Percentiles rank a stretch among this genome's conserved stretches.
These are phyloP conservation scores for Colletotrichum gigasporum DNA, from an alignment of 2,329 filamentous ascomycete species.

Conservation along the genomic window DNA sequence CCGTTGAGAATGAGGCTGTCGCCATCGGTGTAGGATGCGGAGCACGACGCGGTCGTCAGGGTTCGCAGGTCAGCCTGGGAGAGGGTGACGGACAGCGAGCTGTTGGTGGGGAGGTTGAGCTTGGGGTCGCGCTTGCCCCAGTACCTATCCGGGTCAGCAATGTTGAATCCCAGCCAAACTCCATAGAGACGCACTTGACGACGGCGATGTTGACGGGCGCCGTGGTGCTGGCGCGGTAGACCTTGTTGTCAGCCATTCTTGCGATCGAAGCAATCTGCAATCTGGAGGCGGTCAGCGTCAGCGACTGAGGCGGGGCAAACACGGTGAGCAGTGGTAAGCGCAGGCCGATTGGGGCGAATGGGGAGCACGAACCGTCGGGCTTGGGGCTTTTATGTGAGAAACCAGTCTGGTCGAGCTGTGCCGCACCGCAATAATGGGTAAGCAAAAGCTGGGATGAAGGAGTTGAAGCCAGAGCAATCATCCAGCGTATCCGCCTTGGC, in stretches of 20 bases:
- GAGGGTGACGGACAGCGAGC: constrained; percentile 95
- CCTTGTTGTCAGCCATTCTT: constrained; percentile 59
- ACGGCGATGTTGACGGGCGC: constrained; percentile 98
- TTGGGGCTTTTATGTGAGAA: neutral
- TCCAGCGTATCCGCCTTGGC: constrained; percentile 18
- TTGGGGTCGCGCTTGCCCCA: constrained; percentile 97
- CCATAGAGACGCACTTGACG: constrained; percentile 75
- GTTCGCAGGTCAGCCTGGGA: constrained; percentile 94
- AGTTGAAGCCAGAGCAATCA: constrained; percentile 4
- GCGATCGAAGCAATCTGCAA: constrained; percentile 19
- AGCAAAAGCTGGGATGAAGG: constrained; percentile 7
- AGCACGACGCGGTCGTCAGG: constrained; percentile 94
- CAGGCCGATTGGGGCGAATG: neutral
- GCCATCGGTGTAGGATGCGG: constrained; percentile 70
- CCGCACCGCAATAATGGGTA: neutral
- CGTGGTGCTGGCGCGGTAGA: constrained; percentile 94
- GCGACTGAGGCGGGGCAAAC: neutral
- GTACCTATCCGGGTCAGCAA: constrained; percentile 58
- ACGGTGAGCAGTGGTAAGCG: neutral
- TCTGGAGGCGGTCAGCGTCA: constrained; percentile 33
- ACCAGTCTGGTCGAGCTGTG: neutral
- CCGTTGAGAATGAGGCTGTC: constrained; percentile 87
- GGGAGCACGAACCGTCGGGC: neutral
- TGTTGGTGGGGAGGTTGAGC: constrained; percentile 97
- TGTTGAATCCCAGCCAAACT: constrained; percentile 49